Percentiles rank a stretch among this genome's conserved stretches.
Conservation (phyloP, 768 basidiomycete genomes). For the Pholiota molesta region DNA sequence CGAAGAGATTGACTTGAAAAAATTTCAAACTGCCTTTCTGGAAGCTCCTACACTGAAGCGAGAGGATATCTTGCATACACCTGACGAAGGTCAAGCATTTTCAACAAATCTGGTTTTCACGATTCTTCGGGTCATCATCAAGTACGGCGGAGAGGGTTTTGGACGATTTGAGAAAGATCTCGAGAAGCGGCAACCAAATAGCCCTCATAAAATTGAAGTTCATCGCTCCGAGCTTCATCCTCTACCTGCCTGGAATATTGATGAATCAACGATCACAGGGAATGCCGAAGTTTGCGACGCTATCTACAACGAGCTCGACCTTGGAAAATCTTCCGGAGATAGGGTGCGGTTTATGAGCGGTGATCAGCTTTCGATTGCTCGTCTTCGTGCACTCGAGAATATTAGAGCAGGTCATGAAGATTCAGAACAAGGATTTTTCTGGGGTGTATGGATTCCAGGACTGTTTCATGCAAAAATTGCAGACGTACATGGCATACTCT, state of each 20-base stretch:
- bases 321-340: constrained; percentile 16
- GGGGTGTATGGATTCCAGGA: constrained; percentile 32
- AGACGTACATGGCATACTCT: constrained; percentile 29
- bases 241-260: constrained; percentile 35
- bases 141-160: constrained; percentile 22
- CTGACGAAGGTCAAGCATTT: constrained; percentile 20
- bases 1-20: too few relatives aligned
- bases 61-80: constrained; percentile 21
- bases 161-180: constrained; percentile 25
- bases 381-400: constrained; percentile 30
- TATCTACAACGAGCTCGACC: constrained; percentile 28
- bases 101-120: constrained; percentile 22
- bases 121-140: constrained; percentile 26
- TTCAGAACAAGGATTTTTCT: constrained; percentile 24
- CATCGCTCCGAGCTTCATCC: constrained; percentile 34
- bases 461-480: constrained; percentile 42
- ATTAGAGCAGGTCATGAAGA: constrained; percentile 35
- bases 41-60: too few relatives aligned
- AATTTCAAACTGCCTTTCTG: too few relatives aligned
- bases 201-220: constrained; percentile 25
- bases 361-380: constrained; percentile 40
- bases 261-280: constrained; percentile 37
- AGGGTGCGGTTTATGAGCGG: constrained; percentile 25
- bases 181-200: constrained; percentile 19
- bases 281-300: constrained; percentile 35